Conservation (phyloP, 2,329 filamentous ascomycete species). For the Truncatella angustata region DNA sequence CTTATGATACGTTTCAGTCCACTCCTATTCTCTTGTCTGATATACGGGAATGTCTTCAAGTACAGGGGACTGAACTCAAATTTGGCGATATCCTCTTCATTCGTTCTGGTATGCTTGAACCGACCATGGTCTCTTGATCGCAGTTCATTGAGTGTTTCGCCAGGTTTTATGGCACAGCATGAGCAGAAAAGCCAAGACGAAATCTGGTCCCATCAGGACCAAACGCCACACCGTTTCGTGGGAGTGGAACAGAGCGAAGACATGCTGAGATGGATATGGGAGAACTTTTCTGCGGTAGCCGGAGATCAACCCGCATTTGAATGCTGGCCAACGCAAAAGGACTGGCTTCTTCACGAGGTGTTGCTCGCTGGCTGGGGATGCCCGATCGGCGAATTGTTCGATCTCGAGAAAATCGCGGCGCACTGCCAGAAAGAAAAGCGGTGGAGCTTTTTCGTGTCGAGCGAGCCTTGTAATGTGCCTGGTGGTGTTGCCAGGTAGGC, state of each 20-base stretch:
- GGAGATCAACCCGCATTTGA: constrained; percentile 44
- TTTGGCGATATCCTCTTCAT: constrained; percentile 53
- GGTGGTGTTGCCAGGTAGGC: constrained; percentile 32
- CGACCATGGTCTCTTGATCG: neutral
- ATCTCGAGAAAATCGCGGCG: constrained; percentile 41
- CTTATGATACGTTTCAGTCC: constrained; percentile 33
- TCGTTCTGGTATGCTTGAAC: constrained; percentile 30
- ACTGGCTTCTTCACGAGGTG: constrained; percentile 39
- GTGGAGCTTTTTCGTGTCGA: constrained; percentile 46
- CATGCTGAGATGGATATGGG: constrained; percentile 41
- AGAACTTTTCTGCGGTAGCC: constrained; percentile 40
- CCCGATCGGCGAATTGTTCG: constrained; percentile 50
- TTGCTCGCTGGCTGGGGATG: constrained; percentile 48
- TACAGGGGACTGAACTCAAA: constrained; percentile 46
- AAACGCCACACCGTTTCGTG: constrained; percentile 39
- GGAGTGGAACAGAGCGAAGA: constrained; percentile 46
- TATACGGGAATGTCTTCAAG: constrained; percentile 39
- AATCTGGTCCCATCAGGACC: constrained; percentile 34
- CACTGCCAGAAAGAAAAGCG: constrained; percentile 34
- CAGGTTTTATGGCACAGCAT: constrained; percentile 42
- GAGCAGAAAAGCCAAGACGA: constrained; percentile 33
- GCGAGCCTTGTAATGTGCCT: constrained; percentile 44
- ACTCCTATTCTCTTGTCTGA: constrained; percentile 34
- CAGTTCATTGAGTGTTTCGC: neutral
- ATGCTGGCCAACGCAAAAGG: constrained; percentile 28